These are phyloP conservation scores for Ascocoryne sarcoides DNA, from an alignment of 2,329 filamentous ascomycete species.

Conservation along the genomic window DNA sequence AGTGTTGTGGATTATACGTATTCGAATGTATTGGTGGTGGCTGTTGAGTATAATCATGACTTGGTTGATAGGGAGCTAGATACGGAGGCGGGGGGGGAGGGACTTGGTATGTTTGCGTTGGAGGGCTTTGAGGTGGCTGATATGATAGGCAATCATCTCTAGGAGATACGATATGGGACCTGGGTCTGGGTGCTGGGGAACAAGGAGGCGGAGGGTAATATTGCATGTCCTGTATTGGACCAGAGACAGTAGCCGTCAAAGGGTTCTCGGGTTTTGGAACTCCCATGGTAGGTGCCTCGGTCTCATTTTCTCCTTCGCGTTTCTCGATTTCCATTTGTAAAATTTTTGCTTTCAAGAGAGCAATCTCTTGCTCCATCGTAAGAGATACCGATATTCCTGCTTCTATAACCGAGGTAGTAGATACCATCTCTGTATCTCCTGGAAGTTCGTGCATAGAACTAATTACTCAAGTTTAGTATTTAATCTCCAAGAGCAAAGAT, in stretches of 20 bases:
- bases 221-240: not conserved
- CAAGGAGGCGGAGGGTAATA: not conserved
- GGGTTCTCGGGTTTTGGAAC: not conserved
- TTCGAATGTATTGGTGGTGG: no score
- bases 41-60: no score
- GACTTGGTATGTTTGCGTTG: not conserved
- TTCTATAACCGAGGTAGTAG: no score
- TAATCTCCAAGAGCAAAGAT: no score
- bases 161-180: not conserved
- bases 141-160: not conserved
- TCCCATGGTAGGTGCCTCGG: not conserved
- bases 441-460: slow-evolving; percentile 6
- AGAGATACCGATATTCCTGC: not conserved
- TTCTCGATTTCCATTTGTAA: slow-evolving; percentile 24
- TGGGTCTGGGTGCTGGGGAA: not conserved
- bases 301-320: slow-evolving; percentile 7
- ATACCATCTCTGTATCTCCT: not conserved
- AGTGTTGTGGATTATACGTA: no score
- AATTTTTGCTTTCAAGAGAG: slow-evolving; percentile 19
- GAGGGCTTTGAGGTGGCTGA: not conserved
- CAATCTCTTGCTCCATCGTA: slow-evolving; percentile 22
- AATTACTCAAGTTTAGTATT: not conserved
- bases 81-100: no score
- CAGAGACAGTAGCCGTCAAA: not conserved
- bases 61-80: no score